Conservation (phyloP, 805 yeast genomes). For the Ascoidea tarda region DNA sequence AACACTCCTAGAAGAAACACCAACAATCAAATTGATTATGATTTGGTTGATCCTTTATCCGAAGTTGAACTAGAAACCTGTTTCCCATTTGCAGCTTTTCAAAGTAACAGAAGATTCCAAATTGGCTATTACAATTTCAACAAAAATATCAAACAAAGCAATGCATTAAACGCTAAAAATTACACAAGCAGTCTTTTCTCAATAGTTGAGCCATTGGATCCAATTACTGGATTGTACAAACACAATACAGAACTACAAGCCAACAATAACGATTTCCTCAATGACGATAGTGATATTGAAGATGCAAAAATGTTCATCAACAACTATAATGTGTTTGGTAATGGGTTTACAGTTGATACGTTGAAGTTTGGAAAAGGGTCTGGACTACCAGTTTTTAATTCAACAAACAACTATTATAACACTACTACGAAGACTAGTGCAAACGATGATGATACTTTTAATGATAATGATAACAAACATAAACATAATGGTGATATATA, state of each 20-base stretch:
- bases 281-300: background rate
- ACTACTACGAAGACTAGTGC: background rate
- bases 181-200: conserved; percentile 1
- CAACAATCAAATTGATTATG: background rate
- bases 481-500: background rate
- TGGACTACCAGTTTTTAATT: conserved; percentile 8
- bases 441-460: background rate
- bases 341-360: conserved; percentile 6
- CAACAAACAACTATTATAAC: background rate
- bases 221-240: background rate
- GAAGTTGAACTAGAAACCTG: conserved; percentile 7
- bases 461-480: background rate
- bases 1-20: background rate
- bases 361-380: conserved; percentile 6
- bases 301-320: background rate
- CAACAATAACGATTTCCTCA: background rate
- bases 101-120: conserved; percentile 1
- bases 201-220: conserved; percentile 5
- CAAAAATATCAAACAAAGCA: background rate
- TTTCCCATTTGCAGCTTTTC: conserved; percentile 4
- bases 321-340: conserved; percentile 4
- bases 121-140: conserved; percentile 6
- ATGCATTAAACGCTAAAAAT: background rate
- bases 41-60: conserved; percentile 4
- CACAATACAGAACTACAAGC: background rate